phyloP scores from a whole-genome alignment of 306 rosid species.

The Castanopsis chinensis region DNA sequence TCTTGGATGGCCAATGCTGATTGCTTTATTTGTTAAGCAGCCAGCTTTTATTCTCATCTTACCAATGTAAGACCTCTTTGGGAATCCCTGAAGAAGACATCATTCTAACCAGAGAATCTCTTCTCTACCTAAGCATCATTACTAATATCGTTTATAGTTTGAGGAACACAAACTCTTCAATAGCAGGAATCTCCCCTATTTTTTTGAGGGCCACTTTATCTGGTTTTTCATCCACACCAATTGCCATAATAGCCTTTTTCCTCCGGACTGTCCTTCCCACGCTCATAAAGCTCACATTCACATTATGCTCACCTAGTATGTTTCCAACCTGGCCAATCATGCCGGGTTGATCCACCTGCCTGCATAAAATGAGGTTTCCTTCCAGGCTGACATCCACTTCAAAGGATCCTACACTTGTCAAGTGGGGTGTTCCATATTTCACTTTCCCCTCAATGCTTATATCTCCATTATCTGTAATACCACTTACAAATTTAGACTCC shows the following conservation, averaged over 20 bases:
- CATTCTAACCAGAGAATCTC: not conserved
- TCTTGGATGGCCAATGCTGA: not conserved
- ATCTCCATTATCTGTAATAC: conserved; percentile 48
- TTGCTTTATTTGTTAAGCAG: not conserved
- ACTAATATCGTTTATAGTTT: conserved; percentile 37
- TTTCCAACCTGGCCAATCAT: conserved; percentile 87
- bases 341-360: conserved; percentile 89
- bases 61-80: not conserved
- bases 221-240: conserved; percentile 92
- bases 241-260: conserved; percentile 79
- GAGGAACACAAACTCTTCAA: conserved; percentile 91
- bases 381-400: conserved; percentile 83
- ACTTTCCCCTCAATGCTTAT: conserved; percentile 84
- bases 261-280: conserved; percentile 71
- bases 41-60: not conserved
- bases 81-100: not conserved
- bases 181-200: conserved; percentile 65
- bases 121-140: not conserved
- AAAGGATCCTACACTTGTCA: conserved; percentile 63
- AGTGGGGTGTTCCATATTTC: conserved; percentile 69
- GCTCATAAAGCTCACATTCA: conserved; percentile 90
- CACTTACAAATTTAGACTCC: conserved; percentile 74
- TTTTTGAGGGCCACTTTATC: conserved; percentile 43
- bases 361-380: conserved; percentile 77
- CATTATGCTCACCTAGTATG: conserved; percentile 62